These are phyloP conservation scores for Diplodia seriata DNA, from an alignment of 2,329 filamentous ascomycete species.

Conservation along the genomic window DNA sequence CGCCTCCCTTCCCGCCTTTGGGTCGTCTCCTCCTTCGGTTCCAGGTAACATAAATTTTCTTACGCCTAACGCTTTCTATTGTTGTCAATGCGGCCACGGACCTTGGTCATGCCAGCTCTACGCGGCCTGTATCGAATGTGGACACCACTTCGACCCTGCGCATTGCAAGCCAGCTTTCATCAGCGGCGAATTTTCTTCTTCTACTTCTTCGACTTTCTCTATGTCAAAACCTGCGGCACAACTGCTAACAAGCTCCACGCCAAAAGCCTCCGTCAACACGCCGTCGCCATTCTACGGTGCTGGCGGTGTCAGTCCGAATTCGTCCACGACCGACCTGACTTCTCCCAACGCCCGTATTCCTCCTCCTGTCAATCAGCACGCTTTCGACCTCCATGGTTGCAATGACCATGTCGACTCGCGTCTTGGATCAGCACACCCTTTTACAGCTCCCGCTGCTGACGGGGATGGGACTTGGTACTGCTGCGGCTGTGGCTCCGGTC, in stretches of 20 bases:
- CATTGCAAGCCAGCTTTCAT: conserved; percentile 2
- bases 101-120: conserved; percentile 13
- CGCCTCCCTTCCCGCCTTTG: not conserved
- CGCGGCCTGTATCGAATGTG: conserved; percentile 9
- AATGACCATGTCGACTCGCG: not conserved
- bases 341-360: conserved; percentile 2
- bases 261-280: not conserved
- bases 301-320: not conserved
- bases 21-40: not conserved
- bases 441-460: not conserved
- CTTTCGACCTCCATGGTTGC: not conserved
- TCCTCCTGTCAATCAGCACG: conserved; percentile 1
- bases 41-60: conserved; percentile 20
- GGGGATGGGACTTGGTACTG: conserved; percentile 8
- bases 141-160: conserved; percentile 3
- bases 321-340: not conserved
- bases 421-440: not conserved
- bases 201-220: not conserved
- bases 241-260: conserved; percentile 1
- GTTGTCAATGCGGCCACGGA: conserved; percentile 16
- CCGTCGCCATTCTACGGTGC: conserved; percentile 3
- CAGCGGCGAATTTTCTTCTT: conserved; percentile 5
- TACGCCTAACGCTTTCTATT: conserved; percentile 20
- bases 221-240: not conserved
- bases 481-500: not conserved